Conservation (phyloP, 2,329 filamentous ascomycete genomes). For the Dactylellina drechsleri region DNA sequence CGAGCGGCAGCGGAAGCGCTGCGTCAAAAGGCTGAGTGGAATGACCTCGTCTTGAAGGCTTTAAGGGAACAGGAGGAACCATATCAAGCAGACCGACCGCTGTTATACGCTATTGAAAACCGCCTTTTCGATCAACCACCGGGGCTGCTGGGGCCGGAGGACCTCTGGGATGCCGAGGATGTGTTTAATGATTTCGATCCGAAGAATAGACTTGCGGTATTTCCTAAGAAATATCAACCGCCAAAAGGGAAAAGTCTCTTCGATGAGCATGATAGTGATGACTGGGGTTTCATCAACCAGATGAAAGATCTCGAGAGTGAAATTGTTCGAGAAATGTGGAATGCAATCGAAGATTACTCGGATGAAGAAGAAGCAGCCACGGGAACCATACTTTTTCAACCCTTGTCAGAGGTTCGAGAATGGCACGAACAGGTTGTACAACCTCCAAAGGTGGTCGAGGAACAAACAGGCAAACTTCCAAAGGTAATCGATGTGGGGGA, state of each 20-base stretch:
- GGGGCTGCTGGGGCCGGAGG: background rate
- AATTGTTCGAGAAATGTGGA: background rate
- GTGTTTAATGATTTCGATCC: background rate
- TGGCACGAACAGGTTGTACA: background rate
- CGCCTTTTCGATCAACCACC: background rate
- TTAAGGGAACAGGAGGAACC: background rate
- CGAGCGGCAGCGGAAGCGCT: no score
- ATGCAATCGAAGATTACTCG: background rate
- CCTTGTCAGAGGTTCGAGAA: background rate
- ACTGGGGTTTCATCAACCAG: background rate
- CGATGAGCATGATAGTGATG: background rate
- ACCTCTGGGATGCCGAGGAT: background rate
- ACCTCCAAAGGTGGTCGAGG: background rate
- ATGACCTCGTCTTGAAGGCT: background rate
- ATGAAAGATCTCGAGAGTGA: background rate
- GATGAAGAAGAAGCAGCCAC: background rate
- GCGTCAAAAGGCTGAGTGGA: background rate
- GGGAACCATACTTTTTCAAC: background rate
- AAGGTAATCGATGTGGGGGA: background rate
- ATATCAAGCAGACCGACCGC: background rate
- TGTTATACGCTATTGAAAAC: background rate
- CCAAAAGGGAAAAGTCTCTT: background rate
- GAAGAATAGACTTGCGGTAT: background rate
- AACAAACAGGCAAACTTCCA: background rate
- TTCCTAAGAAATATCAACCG: slow-evolving; percentile 2